Evolutionary conservation across 352 stramenopile species (phyloP).

Genomic region (Phytophthora fragariaefolia): DNA sequence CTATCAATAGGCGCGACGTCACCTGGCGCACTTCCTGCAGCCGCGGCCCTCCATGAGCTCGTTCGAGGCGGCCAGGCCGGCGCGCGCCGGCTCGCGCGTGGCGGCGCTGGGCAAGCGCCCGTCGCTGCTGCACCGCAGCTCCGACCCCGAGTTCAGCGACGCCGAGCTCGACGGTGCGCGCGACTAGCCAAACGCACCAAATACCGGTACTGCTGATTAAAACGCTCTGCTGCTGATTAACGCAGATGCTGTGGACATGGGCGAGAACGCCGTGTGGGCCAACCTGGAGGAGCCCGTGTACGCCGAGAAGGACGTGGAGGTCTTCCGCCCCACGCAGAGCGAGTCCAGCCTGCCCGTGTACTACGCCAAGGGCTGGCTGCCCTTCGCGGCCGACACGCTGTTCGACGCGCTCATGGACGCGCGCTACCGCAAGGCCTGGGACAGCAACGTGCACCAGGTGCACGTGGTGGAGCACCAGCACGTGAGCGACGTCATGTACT

Average conservation of each 20-base stretch:
- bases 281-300: conserved; percentile 75
- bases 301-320: conserved; percentile 73
- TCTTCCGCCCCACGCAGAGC: conserved; percentile 61
- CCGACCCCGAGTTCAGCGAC: conserved; percentile 69
- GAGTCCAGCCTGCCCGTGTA: conserved; percentile 71
- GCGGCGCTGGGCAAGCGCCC: conserved; percentile 31
- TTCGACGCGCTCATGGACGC: conserved; percentile 73
- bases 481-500: conserved; percentile 75
- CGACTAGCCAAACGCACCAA: conserved; percentile 19
- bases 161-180: conserved; percentile 52
- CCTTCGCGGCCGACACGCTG: conserved; percentile 70
- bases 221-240: too few relatives aligned
- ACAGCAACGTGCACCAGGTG: conserved; percentile 53
- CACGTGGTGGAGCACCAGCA: conserved; percentile 54
- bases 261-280: conserved; percentile 66
- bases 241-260: conserved; percentile 73
- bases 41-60: conserved; percentile 40
- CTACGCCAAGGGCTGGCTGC: conserved; percentile 75
- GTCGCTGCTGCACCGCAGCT: conserved; percentile 61
- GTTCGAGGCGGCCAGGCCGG: conserved; percentile 34
- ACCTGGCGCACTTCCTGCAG: not conserved
- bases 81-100: conserved; percentile 14
- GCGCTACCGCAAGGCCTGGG: conserved; percentile 64
- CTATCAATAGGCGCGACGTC: not conserved
- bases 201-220: too few relatives aligned